A percentile compares a stretch with the other conserved stretches of the same genome.
These are phyloP conservation scores for Cytospora piceae DNA, from an alignment of 2,329 filamentous ascomycete species.

Conservation along the genomic window DNA sequence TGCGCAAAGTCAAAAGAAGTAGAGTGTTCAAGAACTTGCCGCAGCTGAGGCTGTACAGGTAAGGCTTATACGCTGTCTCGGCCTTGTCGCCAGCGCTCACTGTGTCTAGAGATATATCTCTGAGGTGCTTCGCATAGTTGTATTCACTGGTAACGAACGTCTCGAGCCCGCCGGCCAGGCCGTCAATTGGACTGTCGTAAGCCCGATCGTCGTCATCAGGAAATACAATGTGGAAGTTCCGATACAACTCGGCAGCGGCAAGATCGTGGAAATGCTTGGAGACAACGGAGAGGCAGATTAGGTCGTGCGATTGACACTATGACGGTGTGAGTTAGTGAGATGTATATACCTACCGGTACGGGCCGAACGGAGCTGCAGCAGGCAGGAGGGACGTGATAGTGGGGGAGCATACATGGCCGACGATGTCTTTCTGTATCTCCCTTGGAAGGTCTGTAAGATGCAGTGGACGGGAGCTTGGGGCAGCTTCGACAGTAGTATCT, in stretches of 20 bases:
- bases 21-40: constrained; percentile 68
- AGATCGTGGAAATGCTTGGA: constrained; percentile 61
- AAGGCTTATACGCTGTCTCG: constrained; percentile 58
- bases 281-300: constrained; percentile 62
- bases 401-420: constrained; percentile 48
- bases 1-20: constrained; percentile 59
- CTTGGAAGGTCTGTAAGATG: constrained; percentile 49
- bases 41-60: constrained; percentile 58
- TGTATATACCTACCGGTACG: not conserved
- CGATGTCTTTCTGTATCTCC: constrained; percentile 54
- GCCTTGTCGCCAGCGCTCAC: constrained; percentile 55
- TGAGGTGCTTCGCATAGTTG: constrained; percentile 63
- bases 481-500: constrained; percentile 14
- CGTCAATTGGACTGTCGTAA: constrained; percentile 59
- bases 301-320: constrained; percentile 56
- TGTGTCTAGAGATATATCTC: constrained; percentile 60
- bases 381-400: not conserved
- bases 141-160: constrained; percentile 67
- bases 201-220: constrained; percentile 59
- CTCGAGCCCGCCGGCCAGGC: constrained; percentile 60
- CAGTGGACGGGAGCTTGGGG: constrained; percentile 34
- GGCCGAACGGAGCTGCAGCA: constrained; percentile 2
- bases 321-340: constrained; percentile 29
- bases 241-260: constrained; percentile 62
- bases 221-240: constrained; percentile 63